These are phyloP conservation scores for Naegleria fowleri DNA, from an alignment of 208 protist species.

Conservation along the genomic window DNA sequence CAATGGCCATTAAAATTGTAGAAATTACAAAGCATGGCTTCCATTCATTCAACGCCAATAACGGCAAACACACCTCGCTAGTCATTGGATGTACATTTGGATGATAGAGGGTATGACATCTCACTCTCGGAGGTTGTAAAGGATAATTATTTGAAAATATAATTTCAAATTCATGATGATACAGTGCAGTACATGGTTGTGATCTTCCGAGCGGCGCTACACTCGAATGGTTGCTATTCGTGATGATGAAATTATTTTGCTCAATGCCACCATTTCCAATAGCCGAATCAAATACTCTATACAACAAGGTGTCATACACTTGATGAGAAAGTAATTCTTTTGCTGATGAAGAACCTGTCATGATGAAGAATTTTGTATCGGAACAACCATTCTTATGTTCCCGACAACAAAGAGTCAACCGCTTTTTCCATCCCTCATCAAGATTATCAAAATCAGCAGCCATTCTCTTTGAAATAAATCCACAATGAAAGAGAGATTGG, in stretches of 20 bases:
- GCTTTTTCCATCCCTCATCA: neutral
- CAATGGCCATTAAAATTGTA: neutral
- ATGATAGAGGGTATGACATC: neutral
- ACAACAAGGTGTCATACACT: too few relatives aligned
- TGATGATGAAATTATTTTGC: neutral
- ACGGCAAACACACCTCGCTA: neutral
- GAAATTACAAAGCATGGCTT: neutral
- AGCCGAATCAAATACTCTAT: too few relatives aligned
- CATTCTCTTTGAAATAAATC: neutral
- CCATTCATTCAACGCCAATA: slow-evolving; percentile 5
- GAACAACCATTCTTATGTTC: too few relatives aligned
- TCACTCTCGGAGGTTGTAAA: slow-evolving; percentile 5
- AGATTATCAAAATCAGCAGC: neutral
- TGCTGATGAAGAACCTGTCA: too few relatives aligned
- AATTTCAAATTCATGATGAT: neutral
- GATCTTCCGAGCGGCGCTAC: too few relatives aligned
- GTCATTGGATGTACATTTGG: neutral
- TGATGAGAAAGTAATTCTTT: too few relatives aligned
- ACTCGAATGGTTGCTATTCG: too few relatives aligned
- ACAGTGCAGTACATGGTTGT: too few relatives aligned
- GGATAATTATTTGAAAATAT: neutral
- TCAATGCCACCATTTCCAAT: too few relatives aligned
- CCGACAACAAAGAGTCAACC: too few relatives aligned
- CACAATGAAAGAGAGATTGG: too few relatives aligned
- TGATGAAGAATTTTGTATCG: too few relatives aligned